These are phyloP conservation scores for Periconia digitata DNA, from an alignment of 2,329 filamentous ascomycete species.

Conservation along the genomic window DNA sequence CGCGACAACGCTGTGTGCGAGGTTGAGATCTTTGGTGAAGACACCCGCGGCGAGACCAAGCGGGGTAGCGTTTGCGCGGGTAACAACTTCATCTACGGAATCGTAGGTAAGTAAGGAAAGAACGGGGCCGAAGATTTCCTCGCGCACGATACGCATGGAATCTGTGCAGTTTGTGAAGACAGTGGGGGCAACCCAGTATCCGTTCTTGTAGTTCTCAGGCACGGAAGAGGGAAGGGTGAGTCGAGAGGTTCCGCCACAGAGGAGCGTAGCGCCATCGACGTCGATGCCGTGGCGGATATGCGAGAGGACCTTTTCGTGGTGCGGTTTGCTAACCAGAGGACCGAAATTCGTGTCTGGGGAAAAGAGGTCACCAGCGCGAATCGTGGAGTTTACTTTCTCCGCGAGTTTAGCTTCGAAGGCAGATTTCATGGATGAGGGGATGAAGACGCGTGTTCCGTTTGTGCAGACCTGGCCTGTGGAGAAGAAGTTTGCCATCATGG, in stretches of 20 bases:
- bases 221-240: slow-evolving; percentile 54
- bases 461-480: slow-evolving; percentile 91
- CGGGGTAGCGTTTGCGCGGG: slow-evolving; percentile 73
- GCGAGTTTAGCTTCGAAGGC: slow-evolving; percentile 70
- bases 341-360: slow-evolving; percentile 78
- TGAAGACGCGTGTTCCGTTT: slow-evolving; percentile 85
- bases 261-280: slow-evolving; percentile 70
- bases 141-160: slow-evolving; percentile 73
- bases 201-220: slow-evolving; percentile 49
- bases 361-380: slow-evolving; percentile 73
- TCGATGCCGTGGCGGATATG: slow-evolving; percentile 78
- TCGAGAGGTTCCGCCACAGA: slow-evolving; percentile 69
- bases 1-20: slow-evolving; percentile 70
- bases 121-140: slow-evolving; percentile 89
- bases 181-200: slow-evolving; percentile 85
- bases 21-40: slow-evolving; percentile 73
- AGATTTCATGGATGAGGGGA: slow-evolving; percentile 66
- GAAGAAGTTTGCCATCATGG: slow-evolving; percentile 94
- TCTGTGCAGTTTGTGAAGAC: slow-evolving; percentile 86
- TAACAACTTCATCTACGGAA: slow-evolving; percentile 68
- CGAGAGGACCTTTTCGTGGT: slow-evolving; percentile 74
- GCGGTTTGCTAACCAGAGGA: slow-evolving; percentile 73
- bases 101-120: slow-evolving; percentile 79
- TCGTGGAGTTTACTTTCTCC: slow-evolving; percentile 64
- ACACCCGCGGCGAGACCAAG: slow-evolving; percentile 83